A percentile compares a stretch with the other conserved stretches of the same genome.
These are phyloP conservation scores for Metschnikowia proteae DNA, from an alignment of 805 yeast species.

Conservation along the genomic window DNA sequence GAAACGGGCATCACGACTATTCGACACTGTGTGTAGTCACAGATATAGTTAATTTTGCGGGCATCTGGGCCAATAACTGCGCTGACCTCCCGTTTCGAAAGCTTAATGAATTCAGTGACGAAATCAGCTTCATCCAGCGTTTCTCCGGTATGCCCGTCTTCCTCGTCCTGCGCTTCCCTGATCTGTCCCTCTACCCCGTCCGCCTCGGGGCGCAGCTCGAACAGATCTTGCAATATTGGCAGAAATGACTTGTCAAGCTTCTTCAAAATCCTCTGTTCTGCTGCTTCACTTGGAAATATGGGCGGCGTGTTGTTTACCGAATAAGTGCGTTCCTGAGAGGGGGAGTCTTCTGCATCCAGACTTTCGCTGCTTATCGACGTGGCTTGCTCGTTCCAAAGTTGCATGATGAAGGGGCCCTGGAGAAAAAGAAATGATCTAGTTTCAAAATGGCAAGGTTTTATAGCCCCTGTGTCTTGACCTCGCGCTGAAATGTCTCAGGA, in stretches of 20 bases:
- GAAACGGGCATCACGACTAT: constrained; percentile 14
- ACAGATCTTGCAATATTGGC: neutral
- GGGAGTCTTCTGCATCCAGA: neutral
- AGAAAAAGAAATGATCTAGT: neutral
- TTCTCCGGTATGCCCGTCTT: neutral
- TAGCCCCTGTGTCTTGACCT: neutral
- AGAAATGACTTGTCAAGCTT: neutral
- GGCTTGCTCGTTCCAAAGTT: neutral
- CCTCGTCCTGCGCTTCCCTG: neutral
- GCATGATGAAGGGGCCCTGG: neutral
- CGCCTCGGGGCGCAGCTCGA: neutral
- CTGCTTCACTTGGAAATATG: neutral
- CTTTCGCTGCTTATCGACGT: neutral
- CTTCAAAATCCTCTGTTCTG: neutral
- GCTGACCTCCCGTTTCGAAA: constrained; percentile 13
- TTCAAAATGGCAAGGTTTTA: neutral
- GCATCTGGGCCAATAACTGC: constrained; percentile 14
- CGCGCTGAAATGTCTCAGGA: neutral
- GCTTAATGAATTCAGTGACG: constrained; percentile 13
- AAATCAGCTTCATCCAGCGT: neutral
- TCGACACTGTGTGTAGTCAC: constrained; percentile 11
- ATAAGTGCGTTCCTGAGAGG: neutral
- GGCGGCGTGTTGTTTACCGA: neutral
- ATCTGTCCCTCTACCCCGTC: neutral
- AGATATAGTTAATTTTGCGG: constrained; percentile 8